These are phyloP conservation scores for Sporothrix euskadiensis DNA, from an alignment of 2,329 filamentous ascomycete genomes.

Conservation along the genomic window DNA sequence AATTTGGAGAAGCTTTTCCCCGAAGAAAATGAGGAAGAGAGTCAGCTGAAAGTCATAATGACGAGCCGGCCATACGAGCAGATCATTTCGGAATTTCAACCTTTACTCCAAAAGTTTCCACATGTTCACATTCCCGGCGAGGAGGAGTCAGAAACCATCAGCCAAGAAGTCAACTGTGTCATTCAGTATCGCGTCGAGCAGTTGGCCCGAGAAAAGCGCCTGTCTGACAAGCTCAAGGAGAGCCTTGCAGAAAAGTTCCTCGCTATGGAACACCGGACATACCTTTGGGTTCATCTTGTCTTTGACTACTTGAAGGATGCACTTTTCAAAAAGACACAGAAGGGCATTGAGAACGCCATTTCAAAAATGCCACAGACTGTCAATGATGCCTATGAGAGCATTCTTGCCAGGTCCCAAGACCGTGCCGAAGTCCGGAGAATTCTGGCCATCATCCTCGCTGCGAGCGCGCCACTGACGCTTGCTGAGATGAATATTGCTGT, in stretches of 20 bases:
- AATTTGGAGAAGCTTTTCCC: conserved; percentile 1
- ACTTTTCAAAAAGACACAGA: conserved; percentile 26
- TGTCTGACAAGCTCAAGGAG: conserved; percentile 1
- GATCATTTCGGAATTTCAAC: conserved; percentile 23
- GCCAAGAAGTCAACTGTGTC: conserved; percentile 26
- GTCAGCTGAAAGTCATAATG: conserved; percentile 23
- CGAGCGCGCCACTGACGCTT: conserved; percentile 35
- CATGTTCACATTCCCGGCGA: conserved; percentile 26
- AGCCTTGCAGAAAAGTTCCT: conserved; percentile 33
- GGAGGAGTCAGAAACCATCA: conserved; percentile 24
- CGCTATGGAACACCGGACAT: conserved; percentile 39
- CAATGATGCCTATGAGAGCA: conserved; percentile 32
- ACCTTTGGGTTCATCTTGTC: conserved; percentile 44
- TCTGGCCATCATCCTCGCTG: conserved; percentile 37
- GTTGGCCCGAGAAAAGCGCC: not conserved
- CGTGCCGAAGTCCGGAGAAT: conserved; percentile 30
- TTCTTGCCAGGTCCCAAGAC: conserved; percentile 32
- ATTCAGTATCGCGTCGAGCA: conserved; percentile 20
- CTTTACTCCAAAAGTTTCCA: conserved; percentile 19
- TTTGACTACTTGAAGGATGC: conserved; percentile 32
- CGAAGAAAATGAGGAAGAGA: not conserved
- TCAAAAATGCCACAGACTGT: conserved; percentile 34
- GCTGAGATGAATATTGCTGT: conserved; percentile 38
- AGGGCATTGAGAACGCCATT: conserved; percentile 30
- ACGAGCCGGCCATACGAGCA: conserved; percentile 26